Percentiles rank a stretch among this genome's conserved stretches.
Conservation (phyloP, 805 yeast species). For the Saturnispora ahearnii region DNA sequence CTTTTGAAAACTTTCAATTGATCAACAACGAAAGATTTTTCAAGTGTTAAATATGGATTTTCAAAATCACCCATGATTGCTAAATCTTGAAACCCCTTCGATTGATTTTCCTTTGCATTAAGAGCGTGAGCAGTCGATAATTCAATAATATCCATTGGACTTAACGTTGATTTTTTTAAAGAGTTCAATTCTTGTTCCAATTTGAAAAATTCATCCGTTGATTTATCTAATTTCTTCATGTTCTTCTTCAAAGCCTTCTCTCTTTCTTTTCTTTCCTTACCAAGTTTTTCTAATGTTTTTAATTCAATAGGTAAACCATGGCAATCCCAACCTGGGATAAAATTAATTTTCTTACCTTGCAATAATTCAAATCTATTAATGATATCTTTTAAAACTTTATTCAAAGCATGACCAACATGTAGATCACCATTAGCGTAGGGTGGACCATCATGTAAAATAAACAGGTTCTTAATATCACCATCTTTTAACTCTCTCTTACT, state of each 20-base stretch:
- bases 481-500: conserved; percentile 19
- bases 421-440: conserved; percentile 96
- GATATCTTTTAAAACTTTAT: conserved; percentile 83
- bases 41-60: conserved; percentile 63
- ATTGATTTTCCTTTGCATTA: conserved; percentile 57
- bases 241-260: conserved; percentile 25
- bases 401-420: conserved; percentile 87
- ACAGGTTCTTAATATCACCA: conserved; percentile 33
- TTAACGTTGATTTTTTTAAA: conserved; percentile 20
- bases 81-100: conserved; percentile 51
- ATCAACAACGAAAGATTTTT: conserved; percentile 58
- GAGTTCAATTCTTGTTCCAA: conserved; percentile 9
- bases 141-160: conserved; percentile 50
- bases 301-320: conserved; percentile 96
- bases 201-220: conserved; percentile 8
- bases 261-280: conserved; percentile 23
- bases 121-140: conserved; percentile 62
- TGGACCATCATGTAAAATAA: conserved; percentile 90
- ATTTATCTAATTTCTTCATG: conserved; percentile 15
- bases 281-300: conserved; percentile 53
- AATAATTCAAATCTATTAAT: conserved; percentile 59
- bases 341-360: conserved; percentile 53
- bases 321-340: conserved; percentile 97
- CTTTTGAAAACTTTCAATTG: conserved; percentile 65
- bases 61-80: conserved; percentile 83